Conservation (phyloP, 2,329 filamentous ascomycete species). For the Fusarium domesticum region DNA sequence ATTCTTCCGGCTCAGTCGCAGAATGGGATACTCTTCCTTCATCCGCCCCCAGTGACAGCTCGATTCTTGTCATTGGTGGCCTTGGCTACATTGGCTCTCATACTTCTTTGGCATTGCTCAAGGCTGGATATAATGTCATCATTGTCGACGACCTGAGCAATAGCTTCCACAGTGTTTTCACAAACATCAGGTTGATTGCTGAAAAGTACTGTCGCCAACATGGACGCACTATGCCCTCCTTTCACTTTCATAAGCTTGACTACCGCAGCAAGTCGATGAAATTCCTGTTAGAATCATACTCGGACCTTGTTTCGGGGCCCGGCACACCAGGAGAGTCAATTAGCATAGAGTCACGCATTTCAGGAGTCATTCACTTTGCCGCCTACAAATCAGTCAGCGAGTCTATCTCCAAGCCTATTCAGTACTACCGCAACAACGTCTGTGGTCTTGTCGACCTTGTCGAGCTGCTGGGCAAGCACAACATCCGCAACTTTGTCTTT, state of each 20-base stretch:
- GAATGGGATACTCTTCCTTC: background rate
- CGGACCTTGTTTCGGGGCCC: slow-evolving; percentile 10
- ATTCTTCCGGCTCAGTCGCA: background rate
- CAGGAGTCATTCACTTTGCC: slow-evolving; percentile 66
- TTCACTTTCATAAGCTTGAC: slow-evolving; percentile 40
- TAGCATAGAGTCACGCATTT: slow-evolving; percentile 12
- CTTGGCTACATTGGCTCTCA: slow-evolving; percentile 56
- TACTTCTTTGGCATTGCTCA: slow-evolving; percentile 52
- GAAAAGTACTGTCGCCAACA: slow-evolving; percentile 8
- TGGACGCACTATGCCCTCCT: slow-evolving; percentile 16
- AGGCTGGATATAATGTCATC: slow-evolving; percentile 52
- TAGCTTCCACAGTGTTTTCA: slow-evolving; percentile 31
- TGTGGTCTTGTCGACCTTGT: slow-evolving; percentile 61
- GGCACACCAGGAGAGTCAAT: slow-evolving; percentile 11
- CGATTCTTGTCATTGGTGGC: slow-evolving; percentile 51
- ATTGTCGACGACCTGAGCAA: slow-evolving; percentile 47
- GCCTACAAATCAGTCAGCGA: slow-evolving; percentile 65
- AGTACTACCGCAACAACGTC: slow-evolving; percentile 68
- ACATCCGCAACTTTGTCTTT: slow-evolving; percentile 65
- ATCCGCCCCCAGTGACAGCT: slow-evolving; percentile 11
- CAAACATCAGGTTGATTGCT: slow-evolving; percentile 11
- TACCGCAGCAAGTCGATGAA: slow-evolving; percentile 38
- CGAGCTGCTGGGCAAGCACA: slow-evolving; percentile 53
- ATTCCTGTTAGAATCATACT: slow-evolving; percentile 38
- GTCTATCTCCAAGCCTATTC: slow-evolving; percentile 56